phyloP scores from a whole-genome alignment of 345 rosid species.

The Heritiera littoralis region DNA sequence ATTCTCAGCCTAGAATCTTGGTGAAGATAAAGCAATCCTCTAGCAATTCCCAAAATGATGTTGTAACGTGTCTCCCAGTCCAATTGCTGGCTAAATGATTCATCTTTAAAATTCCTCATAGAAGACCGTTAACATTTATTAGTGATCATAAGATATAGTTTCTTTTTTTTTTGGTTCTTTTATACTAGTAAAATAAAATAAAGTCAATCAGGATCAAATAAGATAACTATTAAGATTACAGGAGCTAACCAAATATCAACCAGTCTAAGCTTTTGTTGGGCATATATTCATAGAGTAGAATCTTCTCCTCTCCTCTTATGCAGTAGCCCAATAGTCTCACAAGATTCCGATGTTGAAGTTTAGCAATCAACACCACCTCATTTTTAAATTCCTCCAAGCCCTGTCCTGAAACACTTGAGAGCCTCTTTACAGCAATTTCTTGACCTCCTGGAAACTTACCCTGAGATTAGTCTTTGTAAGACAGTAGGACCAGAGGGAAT shows the following conservation, averaged over 20 bases:
- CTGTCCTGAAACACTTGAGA: conserved; percentile 55
- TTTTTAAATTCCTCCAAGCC: conserved; percentile 60
- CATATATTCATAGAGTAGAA: conserved; percentile 63
- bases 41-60: conserved; percentile 21
- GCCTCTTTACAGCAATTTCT: conserved; percentile 59
- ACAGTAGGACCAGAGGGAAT: not conserved
- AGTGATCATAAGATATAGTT: too few species aligned
- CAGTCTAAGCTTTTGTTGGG: conserved; percentile 63
- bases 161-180: not conserved
- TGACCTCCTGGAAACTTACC: conserved; percentile 46
- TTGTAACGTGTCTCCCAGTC: conserved; percentile 23
- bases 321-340: conserved; percentile 64
- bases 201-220: not conserved
- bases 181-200: not conserved
- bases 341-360: conserved; percentile 69
- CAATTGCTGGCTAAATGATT: conserved; percentile 3
- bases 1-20: conserved; percentile 28
- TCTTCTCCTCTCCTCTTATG: conserved; percentile 50
- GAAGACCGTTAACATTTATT: not conserved
- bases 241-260: conserved; percentile 48
- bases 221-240: not conserved
- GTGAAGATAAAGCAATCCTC: conserved; percentile 27
- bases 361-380: conserved; percentile 62
- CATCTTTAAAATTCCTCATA: conserved; percentile 2
- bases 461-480: conserved; percentile 23